Evolutionary conservation across 495 filamentous ascomycete genomes (phyloP), one percentile per base, ranked within the genome.

Genomic region (Hypoxylon perforatum): DNA sequence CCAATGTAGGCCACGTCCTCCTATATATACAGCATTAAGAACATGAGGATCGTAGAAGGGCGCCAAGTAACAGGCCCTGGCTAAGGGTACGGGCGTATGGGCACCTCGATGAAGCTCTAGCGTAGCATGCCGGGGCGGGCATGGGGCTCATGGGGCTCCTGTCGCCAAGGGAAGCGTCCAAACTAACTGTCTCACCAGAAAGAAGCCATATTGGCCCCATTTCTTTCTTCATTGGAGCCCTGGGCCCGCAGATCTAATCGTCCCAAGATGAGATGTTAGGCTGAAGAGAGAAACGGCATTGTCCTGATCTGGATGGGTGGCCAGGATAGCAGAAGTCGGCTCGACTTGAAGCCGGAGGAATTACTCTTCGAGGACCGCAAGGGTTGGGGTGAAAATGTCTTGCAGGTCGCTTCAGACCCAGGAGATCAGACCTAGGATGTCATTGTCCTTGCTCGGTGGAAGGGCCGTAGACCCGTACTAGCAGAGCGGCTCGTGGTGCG

Each of bases 391-490:
- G 10, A 11, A 61, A 36, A 56, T 60, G 50, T 51, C 19, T 33
- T 60, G 60, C 50, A 47, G 8, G 21, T 39, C 36, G 44, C 49
- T 49, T 59, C 36, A 44, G 57, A 57, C 11, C 28, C 23, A 17
- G 15, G 21, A 53, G 61, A 69, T 69, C 56, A 53, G 56, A 65
- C 51, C 66, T 12, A 57, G 66, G 61, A 61, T 69, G 48, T 30
- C 36, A 51, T 60, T 10, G 18, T 58, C 57, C 22, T 30, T 57
- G 18, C 30, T 62, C 62, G 67, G 67, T 18, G 57, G 7, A 8
- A 67, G 67, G 67, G n/a, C 67, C 67, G 67, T 30, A 67, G 67
- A 63, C 11, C 67, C 67, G 67, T n/a, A n/a, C n/a, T n/a, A n/a
- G n/a, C 21, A 22, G 57, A 66, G 57, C 62, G 57, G 63, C 58